These are phyloP conservation scores for Termitomyces sp. DNA, from an alignment of 768 basidiomycete genomes.

Conservation along the genomic window DNA sequence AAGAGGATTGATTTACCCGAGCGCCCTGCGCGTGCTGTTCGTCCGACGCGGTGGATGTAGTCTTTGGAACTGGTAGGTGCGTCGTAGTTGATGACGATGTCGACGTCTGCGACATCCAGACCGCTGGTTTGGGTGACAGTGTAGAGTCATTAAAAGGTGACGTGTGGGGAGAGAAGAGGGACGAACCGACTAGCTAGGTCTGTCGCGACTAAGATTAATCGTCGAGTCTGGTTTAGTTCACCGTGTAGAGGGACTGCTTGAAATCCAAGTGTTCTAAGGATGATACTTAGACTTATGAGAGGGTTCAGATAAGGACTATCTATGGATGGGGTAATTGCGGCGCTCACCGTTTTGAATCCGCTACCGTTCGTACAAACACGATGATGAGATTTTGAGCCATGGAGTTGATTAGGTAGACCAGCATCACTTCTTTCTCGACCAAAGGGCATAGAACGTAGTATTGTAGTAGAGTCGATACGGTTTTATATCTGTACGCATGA, in stretches of 20 bases:
- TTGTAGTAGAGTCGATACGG: slow-evolving; percentile 89
- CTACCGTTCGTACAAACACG: slow-evolving; percentile 90
- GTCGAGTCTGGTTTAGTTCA: slow-evolving; percentile 86
- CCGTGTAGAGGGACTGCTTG: slow-evolving; percentile 93
- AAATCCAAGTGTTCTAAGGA: slow-evolving; percentile 90
- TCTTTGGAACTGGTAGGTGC: slow-evolving; percentile 96
- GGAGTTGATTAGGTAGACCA: slow-evolving; percentile 83
- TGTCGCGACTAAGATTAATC: slow-evolving; percentile 91
- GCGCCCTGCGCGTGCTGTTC: slow-evolving; percentile 92
- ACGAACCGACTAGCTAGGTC: slow-evolving; percentile 86
- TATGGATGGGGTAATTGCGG: not conserved
- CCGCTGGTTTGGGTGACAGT: slow-evolving; percentile 48
- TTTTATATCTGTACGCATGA: slow-evolving; percentile 72
- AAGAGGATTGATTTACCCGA: slow-evolving; percentile 93
- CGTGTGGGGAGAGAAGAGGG: not conserved
- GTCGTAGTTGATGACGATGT: slow-evolving; percentile 95
- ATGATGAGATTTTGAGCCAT: slow-evolving; percentile 90
- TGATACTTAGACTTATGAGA: slow-evolving; percentile 67
- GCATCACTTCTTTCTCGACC: slow-evolving; percentile 83
- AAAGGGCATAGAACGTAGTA: slow-evolving; percentile 92
- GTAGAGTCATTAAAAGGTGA: not conserved
- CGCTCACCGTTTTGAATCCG: slow-evolving; percentile 79
- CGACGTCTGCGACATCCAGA: slow-evolving; percentile 90
- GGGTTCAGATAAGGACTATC: not conserved
- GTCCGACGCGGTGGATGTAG: slow-evolving; percentile 94